phyloP scores from a whole-genome alignment of 2,329 filamentous ascomycete species.

The Akanthomyces uredinophilus region DNA sequence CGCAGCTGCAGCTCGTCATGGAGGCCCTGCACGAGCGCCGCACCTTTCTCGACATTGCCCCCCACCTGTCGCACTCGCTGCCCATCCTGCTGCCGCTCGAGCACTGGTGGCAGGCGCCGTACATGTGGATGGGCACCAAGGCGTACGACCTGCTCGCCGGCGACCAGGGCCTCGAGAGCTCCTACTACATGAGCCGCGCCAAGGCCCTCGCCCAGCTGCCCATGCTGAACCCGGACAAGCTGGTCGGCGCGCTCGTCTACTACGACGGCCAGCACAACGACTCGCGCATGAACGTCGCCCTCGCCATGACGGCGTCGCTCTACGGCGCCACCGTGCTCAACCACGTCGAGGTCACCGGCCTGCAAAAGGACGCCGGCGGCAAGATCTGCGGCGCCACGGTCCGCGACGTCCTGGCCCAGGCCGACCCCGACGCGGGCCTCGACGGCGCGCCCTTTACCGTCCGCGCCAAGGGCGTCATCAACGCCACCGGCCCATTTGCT shows the following conservation, averaged over 20 bases:
- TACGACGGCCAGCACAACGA: slow-evolving; percentile 86
- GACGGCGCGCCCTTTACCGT: slow-evolving; percentile 55
- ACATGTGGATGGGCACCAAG: slow-evolving; percentile 67
- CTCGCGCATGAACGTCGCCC: slow-evolving; percentile 79
- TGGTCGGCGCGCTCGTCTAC: slow-evolving; percentile 77
- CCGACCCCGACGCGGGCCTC: slow-evolving; percentile 51
- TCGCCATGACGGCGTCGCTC: slow-evolving; percentile 73
- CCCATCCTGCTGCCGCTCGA: slow-evolving; percentile 80
- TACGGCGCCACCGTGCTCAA: slow-evolving; percentile 78
- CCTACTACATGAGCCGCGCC: slow-evolving; percentile 72
- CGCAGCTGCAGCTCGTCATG: slow-evolving; percentile 74
- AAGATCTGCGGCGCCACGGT: slow-evolving; percentile 61
- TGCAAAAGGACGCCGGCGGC: slow-evolving; percentile 67
- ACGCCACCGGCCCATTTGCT: slow-evolving; percentile 77
- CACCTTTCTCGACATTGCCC: slow-evolving; percentile 78
- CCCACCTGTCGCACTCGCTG: slow-evolving; percentile 74
- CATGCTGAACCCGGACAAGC: slow-evolving; percentile 66
- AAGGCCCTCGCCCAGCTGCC: slow-evolving; percentile 75
- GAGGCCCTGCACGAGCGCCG: slow-evolving; percentile 78
- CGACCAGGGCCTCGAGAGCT: slow-evolving; percentile 75
- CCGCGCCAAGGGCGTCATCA: slow-evolving; percentile 74
- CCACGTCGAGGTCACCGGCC: slow-evolving; percentile 70
- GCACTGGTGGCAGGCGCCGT: slow-evolving; percentile 78
- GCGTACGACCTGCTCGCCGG: slow-evolving; percentile 78
- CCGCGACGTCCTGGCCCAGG: slow-evolving; percentile 53